Base-by-base conservation (phyloP, 192 early-diverging fungal genomes). In the Allomyces arbusculus region DNA sequence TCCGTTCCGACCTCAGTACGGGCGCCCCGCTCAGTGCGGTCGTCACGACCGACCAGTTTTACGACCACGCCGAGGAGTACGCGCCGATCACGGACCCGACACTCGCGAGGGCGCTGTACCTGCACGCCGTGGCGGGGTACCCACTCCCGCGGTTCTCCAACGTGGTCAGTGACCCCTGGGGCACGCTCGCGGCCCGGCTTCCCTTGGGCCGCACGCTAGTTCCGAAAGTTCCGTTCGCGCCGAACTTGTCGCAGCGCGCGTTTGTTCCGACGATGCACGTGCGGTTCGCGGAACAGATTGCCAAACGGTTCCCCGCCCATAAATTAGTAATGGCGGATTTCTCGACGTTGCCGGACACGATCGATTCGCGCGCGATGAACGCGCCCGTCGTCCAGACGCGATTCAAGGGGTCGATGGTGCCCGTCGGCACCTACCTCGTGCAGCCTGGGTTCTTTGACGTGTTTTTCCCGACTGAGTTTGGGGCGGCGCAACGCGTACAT, bases 361-460 rank as follows among this genome's bases (percentile, higher is more conserved):
- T 96, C 44, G 12, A 14, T 6, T 1, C 50, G 16, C 73, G 75
- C 1, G 92, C 92, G 6, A 75, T 87, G 20, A 79, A 87, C 67
- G 91, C 86, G 26, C 95, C 95, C 0, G 95, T 97, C 1, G 94
- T 97, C 9, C 95, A 99, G 76, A 99, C 92, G 10, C 76, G 92
- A 9, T 92, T 91, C 73, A 71, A 82, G 62, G 86, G 89, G 3
- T 81, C 79, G 24, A 99, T 95, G 91, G 87, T 99, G 9, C 87
- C 95, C 16, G 94, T 91, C 68, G 87, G 87, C 26, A 95, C 92
- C 0, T 95, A 94, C 68, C 87, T 99, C 74, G 94, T 99, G 10
- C 90, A 92, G 73, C 95, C 92, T 6, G 95, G 95, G 12, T 95
- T 85, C 84, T 99, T 99, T 77, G 95, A 98, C 71, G 95, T 99